Percentiles rank a stretch among this genome's conserved stretches.
Conservation (phyloP, 2,329 filamentous ascomycete species). For the Colletotrichum gigasporum region DNA sequence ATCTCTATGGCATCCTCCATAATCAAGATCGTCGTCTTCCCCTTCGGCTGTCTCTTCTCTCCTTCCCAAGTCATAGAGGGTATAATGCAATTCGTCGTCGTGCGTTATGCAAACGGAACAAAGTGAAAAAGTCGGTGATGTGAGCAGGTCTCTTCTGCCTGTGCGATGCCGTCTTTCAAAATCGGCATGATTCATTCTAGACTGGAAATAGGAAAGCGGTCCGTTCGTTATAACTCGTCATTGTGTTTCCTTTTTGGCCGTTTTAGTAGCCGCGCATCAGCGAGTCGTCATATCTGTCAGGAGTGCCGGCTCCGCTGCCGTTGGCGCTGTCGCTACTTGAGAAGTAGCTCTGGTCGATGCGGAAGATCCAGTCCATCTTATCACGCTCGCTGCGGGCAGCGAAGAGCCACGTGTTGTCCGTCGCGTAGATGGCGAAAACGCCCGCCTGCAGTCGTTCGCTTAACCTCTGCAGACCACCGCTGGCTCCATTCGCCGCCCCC, state of each 20-base stretch:
- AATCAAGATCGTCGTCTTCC: neutral
- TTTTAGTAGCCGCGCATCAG: slow-evolving; percentile 26
- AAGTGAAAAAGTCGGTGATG: slow-evolving; percentile 23
- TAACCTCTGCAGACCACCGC: slow-evolving; percentile 59
- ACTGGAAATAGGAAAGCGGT: slow-evolving; percentile 8
- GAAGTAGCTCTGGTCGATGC: slow-evolving; percentile 84
- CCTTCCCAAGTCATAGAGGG: slow-evolving; percentile 28
- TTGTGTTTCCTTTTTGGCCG: neutral
- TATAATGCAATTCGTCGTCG: slow-evolving; percentile 30
- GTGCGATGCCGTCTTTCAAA: slow-evolving; percentile 3
- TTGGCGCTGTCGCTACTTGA: slow-evolving; percentile 55
- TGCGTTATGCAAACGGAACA: slow-evolving; percentile 31
- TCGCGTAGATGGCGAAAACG: slow-evolving; percentile 94
- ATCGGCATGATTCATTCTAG: slow-evolving; percentile 6
- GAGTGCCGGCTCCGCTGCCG: slow-evolving; percentile 50
- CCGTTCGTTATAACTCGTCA: slow-evolving; percentile 3
- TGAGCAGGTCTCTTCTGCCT: slow-evolving; percentile 1
- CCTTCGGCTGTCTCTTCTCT: neutral
- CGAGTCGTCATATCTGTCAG: slow-evolving; percentile 34
- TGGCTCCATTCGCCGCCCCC: slow-evolving; percentile 26
- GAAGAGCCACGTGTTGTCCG: slow-evolving; percentile 95
- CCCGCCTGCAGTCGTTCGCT: slow-evolving; percentile 71
- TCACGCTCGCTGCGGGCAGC: slow-evolving; percentile 88
- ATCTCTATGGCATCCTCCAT: neutral
- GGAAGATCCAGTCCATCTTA: slow-evolving; percentile 97